These are phyloP conservation scores for Chrysoporthe puriensis DNA, from an alignment of 2,329 filamentous ascomycete genomes.

Conservation along the genomic window DNA sequence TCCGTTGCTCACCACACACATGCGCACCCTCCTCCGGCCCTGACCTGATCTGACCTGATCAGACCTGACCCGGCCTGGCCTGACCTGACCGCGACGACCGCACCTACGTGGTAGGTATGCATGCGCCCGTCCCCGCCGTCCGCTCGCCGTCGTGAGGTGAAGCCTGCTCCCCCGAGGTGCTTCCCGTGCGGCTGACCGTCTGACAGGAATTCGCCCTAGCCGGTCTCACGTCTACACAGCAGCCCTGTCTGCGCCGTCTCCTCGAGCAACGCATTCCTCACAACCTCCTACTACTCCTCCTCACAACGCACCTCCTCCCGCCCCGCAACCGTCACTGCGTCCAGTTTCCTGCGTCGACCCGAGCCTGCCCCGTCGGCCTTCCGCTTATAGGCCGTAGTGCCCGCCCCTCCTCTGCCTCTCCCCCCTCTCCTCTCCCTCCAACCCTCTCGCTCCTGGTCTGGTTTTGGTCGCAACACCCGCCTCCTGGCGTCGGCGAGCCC, in stretches of 20 bases:
- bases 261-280: not conserved
- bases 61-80: too few species aligned
- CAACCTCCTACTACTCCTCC: too few species aligned
- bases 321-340: not conserved
- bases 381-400: not conserved
- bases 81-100: too few species aligned
- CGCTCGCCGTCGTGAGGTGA: too few species aligned
- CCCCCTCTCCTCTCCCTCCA: too few species aligned
- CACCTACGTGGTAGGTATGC: too few species aligned
- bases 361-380: not conserved
- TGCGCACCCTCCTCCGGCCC: conserved; percentile 3
- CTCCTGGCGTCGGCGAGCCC: not conserved
- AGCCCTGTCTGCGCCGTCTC: conserved; percentile 12
- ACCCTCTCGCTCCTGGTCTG: not conserved
- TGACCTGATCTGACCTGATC: not conserved
- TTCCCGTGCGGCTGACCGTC: too few species aligned
- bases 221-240: not conserved
- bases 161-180: too few species aligned
- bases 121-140: too few species aligned
- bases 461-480: not conserved
- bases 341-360: not conserved
- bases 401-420: too few species aligned
- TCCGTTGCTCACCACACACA: not conserved
- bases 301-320: not conserved
- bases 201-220: too few species aligned